Percentiles rank a stretch among this genome's conserved stretches.
phyloP scores from a whole-genome alignment of 352 stramenopile genomes.

The Globisporangium barbulae region DNA sequence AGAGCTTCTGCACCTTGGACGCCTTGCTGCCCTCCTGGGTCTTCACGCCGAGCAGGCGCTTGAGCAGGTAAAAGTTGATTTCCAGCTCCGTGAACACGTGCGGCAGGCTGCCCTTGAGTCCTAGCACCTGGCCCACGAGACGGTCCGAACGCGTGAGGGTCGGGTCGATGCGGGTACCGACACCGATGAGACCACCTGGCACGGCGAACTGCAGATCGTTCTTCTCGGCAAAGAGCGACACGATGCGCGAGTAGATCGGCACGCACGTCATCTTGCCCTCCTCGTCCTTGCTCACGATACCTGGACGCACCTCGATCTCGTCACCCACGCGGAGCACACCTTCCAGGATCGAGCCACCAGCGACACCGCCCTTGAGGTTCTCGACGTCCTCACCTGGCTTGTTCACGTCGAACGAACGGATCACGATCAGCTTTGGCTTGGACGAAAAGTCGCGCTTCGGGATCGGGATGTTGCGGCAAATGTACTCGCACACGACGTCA shows the following conservation, averaged over 20 bases:
- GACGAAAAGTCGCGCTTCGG: constrained; percentile 98
- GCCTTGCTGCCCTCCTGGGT: constrained; percentile 98
- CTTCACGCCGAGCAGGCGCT: constrained; percentile 98
- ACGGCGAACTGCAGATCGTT: constrained; percentile 99
- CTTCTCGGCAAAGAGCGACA: constrained; percentile 98
- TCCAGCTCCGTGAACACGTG: constrained; percentile 99
- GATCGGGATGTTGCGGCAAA: constrained; percentile 98
- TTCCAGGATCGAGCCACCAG: constrained; percentile 93
- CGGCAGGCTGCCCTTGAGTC: constrained; percentile 96
- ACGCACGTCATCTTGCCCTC: constrained; percentile 94
- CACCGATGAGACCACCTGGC: constrained; percentile 98
- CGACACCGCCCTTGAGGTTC: constrained; percentile 94
- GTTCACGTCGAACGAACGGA: constrained; percentile 99
- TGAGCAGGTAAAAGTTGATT: constrained; percentile 99
- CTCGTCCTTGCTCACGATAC: constrained; percentile 98
- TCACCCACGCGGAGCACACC: constrained; percentile 97
- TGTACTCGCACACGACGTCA: constrained; percentile 99
- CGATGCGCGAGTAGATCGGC: constrained; percentile 93
- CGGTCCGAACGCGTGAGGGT: constrained; percentile 98
- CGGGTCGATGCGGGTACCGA: constrained; percentile 99
- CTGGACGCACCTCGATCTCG: constrained; percentile 99
- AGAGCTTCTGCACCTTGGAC: constrained; percentile 98
- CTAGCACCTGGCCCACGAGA: constrained; percentile 98
- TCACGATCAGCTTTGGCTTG: constrained; percentile 98
- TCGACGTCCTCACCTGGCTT: constrained; percentile 99